Evolutionary conservation across 257 asterid species (phyloP), one percentile per base, ranked within the genome.

Genomic region (Plantago elongata): DNA sequence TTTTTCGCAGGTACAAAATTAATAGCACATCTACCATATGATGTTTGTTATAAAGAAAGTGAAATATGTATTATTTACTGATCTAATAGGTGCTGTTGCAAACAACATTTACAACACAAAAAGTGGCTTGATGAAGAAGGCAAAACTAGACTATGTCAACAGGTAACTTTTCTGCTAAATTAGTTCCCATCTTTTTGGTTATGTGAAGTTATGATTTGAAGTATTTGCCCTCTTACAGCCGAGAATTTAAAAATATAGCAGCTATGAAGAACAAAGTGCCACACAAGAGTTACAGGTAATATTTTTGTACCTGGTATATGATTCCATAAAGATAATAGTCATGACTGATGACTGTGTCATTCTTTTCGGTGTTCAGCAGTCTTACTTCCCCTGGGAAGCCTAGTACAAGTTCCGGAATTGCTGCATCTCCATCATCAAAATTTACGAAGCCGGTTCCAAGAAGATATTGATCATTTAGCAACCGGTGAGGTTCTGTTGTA

Each of bases 101-200:
- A 72, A 63, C 72, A 75, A 75, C 75, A 71, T 79, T 70, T 80
- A 79, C 83, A 87, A 74, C 79, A 82, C 94, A 15, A 93, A 82
- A 76, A 85, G 95, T 66, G 67, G 67, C 73, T 68, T 93, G 72
- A 73, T 92, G 97, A 93, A 87, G 90, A 93, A 93, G 81, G 86
- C 99, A 62, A 93, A 85, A 81, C 45, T 76, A 15, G 97, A 93
- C 17, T 93, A 77, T 66, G 34, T 85, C 59, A 93, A 82, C 79
- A 82, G 99, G 97, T 87, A 69, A 70, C 48, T 63, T 54, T 18
- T 47, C 42, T 66, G 17, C 42, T 10, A 9, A 54, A 54, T 37
- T 54, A 54, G 52, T 9, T 52, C 68, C 34, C 22, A 48, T 44
- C n/a, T 46, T 13, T 48, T 13, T 7, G 11, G 48, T 18, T 3